These are phyloP conservation scores for Sergeia podlipaevii DNA, from an alignment of 208 protist species.

Conservation along the genomic window DNA sequence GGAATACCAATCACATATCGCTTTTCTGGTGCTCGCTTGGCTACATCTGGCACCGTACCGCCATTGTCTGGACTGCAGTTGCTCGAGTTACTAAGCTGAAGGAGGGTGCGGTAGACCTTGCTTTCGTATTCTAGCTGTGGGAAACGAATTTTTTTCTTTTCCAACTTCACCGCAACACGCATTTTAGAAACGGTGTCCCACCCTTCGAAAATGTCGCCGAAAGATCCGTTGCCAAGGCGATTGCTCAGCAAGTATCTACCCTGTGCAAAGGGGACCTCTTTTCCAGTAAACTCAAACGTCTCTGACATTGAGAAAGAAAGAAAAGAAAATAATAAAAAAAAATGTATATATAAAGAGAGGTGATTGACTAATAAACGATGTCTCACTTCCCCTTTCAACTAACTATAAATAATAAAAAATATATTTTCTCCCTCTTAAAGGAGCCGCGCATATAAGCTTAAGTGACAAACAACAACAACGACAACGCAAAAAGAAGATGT, in stretches of 20 bases:
- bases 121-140: slow-evolving; percentile 98
- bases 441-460: no score
- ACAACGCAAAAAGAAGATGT: no score
- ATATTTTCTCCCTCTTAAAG: no score
- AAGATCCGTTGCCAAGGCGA: slow-evolving; percentile 95
- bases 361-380: no score
- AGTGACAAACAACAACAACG: no score
- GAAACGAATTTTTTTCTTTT: slow-evolving; percentile 81
- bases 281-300: slow-evolving; percentile 12
- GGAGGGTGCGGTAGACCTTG: slow-evolving; percentile 80
- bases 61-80: slow-evolving; percentile 8
- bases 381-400: no score
- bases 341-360: slow-evolving; percentile 6
- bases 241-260: slow-evolving; percentile 57
- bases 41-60: background rate
- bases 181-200: slow-evolving; percentile 42
- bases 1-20: slow-evolving; percentile 91
- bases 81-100: slow-evolving; percentile 7
- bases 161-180: slow-evolving; percentile 84
- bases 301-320: background rate
- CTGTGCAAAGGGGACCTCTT: slow-evolving; percentile 44
- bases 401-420: no score
- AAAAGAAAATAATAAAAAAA: slow-evolving; percentile 11
- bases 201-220: slow-evolving; percentile 98
- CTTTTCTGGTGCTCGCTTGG: background rate